phyloP scores from a whole-genome alignment of 1,139 yeast genomes.

The Yamadazyma taylorii region DNA sequence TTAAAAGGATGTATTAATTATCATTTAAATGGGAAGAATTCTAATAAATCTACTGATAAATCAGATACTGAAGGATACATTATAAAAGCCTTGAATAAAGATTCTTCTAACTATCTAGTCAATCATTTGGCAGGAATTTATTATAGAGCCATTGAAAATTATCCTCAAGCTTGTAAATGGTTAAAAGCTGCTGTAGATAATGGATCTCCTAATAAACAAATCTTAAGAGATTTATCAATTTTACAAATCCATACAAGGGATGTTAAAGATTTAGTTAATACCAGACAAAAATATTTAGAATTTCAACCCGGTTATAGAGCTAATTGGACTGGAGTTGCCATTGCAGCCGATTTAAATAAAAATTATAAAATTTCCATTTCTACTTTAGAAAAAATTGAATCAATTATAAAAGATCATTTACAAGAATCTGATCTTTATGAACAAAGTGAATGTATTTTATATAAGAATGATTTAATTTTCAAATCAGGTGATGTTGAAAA shows the following conservation, averaged over 20 bases:
- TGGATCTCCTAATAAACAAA: conserved; percentile 77
- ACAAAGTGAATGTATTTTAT: conserved; percentile 76
- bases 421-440: conserved; percentile 70
- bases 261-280: conserved; percentile 57
- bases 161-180: conserved; percentile 77
- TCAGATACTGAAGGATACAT: conserved; percentile 68
- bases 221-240: conserved; percentile 78
- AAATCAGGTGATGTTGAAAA: conserved; percentile 62
- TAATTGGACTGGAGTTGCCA: conserved; percentile 88
- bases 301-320: conserved; percentile 83
- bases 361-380: conserved; percentile 69
- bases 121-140: conserved; percentile 87
- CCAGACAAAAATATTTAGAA: conserved; percentile 71
- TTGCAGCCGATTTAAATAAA: conserved; percentile 76
- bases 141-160: conserved; percentile 68
- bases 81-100: conserved; percentile 58
- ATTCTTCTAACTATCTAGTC: conserved; percentile 61
- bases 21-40: conserved; percentile 38
- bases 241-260: conserved; percentile 82
- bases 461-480: conserved; percentile 65
- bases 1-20: conserved; percentile 72
- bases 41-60: conserved; percentile 28
- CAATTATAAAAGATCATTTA: conserved; percentile 65
- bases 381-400: conserved; percentile 74
- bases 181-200: conserved; percentile 74